phyloP scores from a whole-genome alignment of 2,329 filamentous ascomycete genomes.

The Ophiostoma perfectum region DNA sequence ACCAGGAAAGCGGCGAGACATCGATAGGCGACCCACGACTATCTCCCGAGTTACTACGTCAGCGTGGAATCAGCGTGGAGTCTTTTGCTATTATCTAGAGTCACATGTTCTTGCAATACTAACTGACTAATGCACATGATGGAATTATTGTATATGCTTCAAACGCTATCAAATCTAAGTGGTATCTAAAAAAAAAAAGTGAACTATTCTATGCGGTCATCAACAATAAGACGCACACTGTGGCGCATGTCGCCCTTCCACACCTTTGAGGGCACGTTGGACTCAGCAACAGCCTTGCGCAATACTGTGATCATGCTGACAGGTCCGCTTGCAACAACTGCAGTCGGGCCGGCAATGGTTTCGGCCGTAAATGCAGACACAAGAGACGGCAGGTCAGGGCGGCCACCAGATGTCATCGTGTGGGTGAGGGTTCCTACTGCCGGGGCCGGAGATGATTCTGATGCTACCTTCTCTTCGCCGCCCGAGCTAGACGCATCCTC shows the following conservation, averaged over 20 bases:
- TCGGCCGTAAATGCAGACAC: conserved; percentile 45
- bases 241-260: conserved; percentile 47
- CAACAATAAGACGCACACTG: conserved; percentile 14
- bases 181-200: neutral
- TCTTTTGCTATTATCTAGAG: neutral
- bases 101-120: too few species aligned
- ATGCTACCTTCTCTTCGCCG: neutral
- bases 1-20: neutral
- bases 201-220: conserved; percentile 14
- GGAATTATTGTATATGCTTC: neutral
- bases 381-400: conserved; percentile 44
- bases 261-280: conserved; percentile 49
- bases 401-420: conserved; percentile 7
- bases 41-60: neutral
- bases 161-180: conserved; percentile 8
- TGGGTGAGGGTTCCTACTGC: neutral
- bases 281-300: conserved; percentile 47
- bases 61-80: neutral
- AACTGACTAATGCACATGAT: neutral
- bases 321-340: conserved; percentile 57
- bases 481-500: neutral
- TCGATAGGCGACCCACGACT: neutral
- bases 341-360: conserved; percentile 45
- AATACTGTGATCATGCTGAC: conserved; percentile 55
- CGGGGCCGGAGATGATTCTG: neutral